These are phyloP conservation scores for Malassezia caprae DNA, from an alignment of 1,284 basidiomycete species.

Conservation along the genomic window DNA sequence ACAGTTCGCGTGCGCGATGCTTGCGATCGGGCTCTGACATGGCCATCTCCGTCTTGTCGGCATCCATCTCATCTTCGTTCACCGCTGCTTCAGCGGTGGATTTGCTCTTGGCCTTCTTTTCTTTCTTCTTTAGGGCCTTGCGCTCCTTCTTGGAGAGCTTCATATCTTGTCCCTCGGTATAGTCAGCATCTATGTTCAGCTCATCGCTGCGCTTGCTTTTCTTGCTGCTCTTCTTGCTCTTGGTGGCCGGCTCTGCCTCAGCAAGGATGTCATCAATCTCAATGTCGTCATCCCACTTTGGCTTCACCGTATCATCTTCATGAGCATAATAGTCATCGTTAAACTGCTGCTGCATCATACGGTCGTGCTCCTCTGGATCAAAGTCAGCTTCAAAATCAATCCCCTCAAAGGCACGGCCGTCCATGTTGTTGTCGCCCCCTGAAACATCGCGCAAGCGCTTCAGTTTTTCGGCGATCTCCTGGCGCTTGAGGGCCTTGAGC, in stretches of 20 bases:
- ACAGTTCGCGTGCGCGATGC: conserved; percentile 63
- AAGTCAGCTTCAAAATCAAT: conserved; percentile 43
- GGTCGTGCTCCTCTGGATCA: conserved; percentile 43
- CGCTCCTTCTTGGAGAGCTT: conserved; percentile 69
- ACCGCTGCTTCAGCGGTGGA: conserved; percentile 3
- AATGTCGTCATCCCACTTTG: conserved; percentile 78
- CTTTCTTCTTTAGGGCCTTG: conserved; percentile 53
- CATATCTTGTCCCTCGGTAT: conserved; percentile 43
- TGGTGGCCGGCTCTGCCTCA: conserved; percentile 47
- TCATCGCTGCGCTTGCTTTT: conserved; percentile 30
- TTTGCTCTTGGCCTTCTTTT: conserved; percentile 15
- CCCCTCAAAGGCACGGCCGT: conserved; percentile 25
- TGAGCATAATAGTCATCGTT: conserved; percentile 35
- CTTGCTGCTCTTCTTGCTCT: conserved; percentile 55
- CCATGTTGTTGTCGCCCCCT: conserved; percentile 24
- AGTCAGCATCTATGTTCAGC: conserved; percentile 61
- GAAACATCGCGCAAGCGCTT: conserved; percentile 36
- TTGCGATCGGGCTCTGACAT: conserved; percentile 28
- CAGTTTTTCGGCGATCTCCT: conserved; percentile 39
- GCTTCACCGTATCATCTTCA: conserved; percentile 54
- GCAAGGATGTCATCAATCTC: conserved; percentile 63
- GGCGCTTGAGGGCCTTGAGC: conserved; percentile 35
- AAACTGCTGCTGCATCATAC: conserved; percentile 36
- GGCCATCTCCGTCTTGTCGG: not conserved
- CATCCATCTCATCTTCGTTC: conserved; percentile 20